Evolutionary conservation across 2,329 filamentous ascomycete genomes (phyloP), one percentile per base, ranked within the genome.

Genomic region (Ophiognomonia clavigignenti-juglandacearum): DNA sequence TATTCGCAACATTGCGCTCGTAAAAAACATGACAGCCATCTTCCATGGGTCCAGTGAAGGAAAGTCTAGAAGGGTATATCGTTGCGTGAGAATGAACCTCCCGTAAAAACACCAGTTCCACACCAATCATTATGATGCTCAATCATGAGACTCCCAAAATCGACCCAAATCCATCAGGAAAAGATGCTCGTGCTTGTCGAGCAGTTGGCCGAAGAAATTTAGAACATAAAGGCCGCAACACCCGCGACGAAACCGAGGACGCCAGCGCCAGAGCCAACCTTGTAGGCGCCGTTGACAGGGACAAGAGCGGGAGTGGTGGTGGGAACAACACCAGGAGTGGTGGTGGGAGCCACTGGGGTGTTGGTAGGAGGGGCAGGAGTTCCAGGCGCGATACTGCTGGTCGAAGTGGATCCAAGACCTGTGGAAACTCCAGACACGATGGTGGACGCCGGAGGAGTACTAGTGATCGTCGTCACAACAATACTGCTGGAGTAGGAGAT

Each of bases 211-310:
- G 43, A 23, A 37, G 19, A 47, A 19, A 16, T 22, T 58, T 63
- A 71, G 50, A 71, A 53, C 47, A 64, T 55, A 34, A 73, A 44
- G 19, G 64, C 67, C 41, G 62, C 66, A 31, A 69, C 48, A 48
- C 64, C 70, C 35, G 62, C 70, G 26, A 69, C 46, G 39, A 68
- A 32, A 29, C 51, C 54, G 35, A 71, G 57, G 45, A 65, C 64
- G 22, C 65, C 66, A 20, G 66, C 43, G 43, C 63, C 64, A 23
- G 63, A 56, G 31, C 59, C 60, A 27, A 60, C 51, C 55, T 64
- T 67, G 48, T 59, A 62, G 39, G 65, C 69, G 19, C 61, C 70
- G 32, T 61, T 69, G 31, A 63, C 64, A 19, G 68, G 56, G 39
- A 60, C 54, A 3, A 56, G 48, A 36, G 61, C 49, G 14, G 56